These are phyloP conservation scores for Talaromyces adpressus DNA, from an alignment of 495 filamentous ascomycete genomes.

Conservation along the genomic window DNA sequence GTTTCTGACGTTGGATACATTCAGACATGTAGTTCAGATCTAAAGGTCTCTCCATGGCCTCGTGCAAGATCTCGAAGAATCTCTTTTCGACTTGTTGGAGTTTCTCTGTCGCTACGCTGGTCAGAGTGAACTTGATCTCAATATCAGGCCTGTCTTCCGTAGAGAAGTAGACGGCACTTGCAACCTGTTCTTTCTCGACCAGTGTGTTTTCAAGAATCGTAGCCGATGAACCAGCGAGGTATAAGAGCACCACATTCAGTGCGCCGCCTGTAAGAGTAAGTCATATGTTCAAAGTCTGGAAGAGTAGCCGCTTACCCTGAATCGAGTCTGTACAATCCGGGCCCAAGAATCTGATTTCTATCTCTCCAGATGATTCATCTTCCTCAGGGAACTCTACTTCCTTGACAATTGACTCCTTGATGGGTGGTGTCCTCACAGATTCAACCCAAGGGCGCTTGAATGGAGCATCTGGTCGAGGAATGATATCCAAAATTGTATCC, in stretches of 20 bases:
- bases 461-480: constrained; percentile 63
- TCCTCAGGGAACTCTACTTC: constrained; percentile 92
- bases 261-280: constrained; percentile 48
- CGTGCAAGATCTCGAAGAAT: constrained; percentile 75
- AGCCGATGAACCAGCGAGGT: constrained; percentile 86
- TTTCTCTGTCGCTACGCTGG: constrained; percentile 79
- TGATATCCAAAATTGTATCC: constrained; percentile 71
- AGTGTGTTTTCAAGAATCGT: constrained; percentile 85
- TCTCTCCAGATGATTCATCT: constrained; percentile 85
- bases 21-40: constrained; percentile 87
- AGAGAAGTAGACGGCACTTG: constrained; percentile 70
- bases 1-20: constrained; percentile 69
- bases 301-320: constrained; percentile 32
- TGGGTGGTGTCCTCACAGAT: constrained; percentile 64
- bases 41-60: constrained; percentile 69
- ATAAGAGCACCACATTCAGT: constrained; percentile 68
- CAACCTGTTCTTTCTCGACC: constrained; percentile 88
- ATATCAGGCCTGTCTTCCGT: constrained; percentile 72
- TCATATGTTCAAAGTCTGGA: background rate
- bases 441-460: constrained; percentile 91
- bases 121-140: constrained; percentile 74
- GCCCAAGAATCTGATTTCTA: constrained; percentile 77
- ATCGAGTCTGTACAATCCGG: constrained; percentile 63
- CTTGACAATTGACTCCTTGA: constrained; percentile 62
- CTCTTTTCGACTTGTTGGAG: constrained; percentile 75